Conservation (phyloP, 306 rosid genomes). For the Gillenia trifoliata region DNA sequence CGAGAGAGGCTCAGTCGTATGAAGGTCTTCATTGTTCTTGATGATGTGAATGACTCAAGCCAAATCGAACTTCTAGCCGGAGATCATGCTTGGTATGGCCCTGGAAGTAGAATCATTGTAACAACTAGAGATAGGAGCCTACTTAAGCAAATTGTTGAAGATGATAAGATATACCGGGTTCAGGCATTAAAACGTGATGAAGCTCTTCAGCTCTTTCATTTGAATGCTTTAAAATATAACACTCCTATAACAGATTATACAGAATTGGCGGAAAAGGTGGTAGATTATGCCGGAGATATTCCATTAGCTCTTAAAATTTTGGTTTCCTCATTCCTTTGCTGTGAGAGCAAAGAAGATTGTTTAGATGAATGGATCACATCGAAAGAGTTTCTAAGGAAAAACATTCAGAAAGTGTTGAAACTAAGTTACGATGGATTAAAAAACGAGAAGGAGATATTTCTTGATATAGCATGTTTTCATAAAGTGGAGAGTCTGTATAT, state of each 20-base stretch:
- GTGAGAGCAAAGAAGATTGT: background rate
- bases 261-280: constrained; percentile 1
- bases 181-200: background rate
- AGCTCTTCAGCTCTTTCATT: too few species aligned
- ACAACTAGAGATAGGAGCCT: too few species aligned
- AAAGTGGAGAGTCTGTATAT: constrained; percentile 20
- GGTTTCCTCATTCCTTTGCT: background rate
- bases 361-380: background rate
- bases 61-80: background rate
- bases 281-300: background rate
- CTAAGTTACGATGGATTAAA: background rate
- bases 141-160: background rate
- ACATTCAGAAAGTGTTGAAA: background rate
- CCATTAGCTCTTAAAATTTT: background rate
- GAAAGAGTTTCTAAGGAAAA: background rate
- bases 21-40: too few species aligned
- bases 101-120: too few species aligned
- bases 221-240: constrained; percentile 1
- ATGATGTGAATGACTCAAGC: background rate
- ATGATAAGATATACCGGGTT: constrained; percentile 3
- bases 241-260: background rate
- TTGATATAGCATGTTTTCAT: constrained; percentile 27
- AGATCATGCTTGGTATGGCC: background rate
- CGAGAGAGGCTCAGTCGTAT: too few species aligned
- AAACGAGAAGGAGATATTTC: constrained; percentile 18